phyloP scores from a whole-genome alignment of 2,329 filamentous ascomycete species.

The Colletotrichum tropicale region DNA sequence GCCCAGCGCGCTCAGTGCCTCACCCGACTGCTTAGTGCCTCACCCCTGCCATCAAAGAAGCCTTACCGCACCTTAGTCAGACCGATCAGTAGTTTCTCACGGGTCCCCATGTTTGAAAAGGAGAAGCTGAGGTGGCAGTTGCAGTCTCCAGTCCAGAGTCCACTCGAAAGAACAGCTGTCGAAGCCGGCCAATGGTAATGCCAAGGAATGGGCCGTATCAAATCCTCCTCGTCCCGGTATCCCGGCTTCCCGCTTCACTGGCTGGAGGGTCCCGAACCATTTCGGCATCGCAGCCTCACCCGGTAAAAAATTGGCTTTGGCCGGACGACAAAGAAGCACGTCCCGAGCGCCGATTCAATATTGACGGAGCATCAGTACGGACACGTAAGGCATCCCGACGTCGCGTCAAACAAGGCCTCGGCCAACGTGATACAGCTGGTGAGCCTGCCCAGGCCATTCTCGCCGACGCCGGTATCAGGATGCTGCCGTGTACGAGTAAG shows the following conservation, averaged over 20 bases:
- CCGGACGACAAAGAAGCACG: not conserved
- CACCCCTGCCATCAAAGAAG: not conserved
- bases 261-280: not conserved
- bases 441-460: not conserved
- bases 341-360: not conserved
- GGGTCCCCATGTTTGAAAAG: conserved; percentile 12
- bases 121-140: conserved; percentile 15
- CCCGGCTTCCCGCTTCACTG: conserved; percentile 15
- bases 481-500: conserved; percentile 15
- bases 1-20: not conserved
- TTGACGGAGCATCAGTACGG: not conserved
- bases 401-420: not conserved
- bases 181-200: not conserved
- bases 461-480: conserved; percentile 2
- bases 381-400: not conserved
- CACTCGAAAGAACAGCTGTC: not conserved
- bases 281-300: conserved; percentile 1
- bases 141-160: not conserved
- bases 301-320: not conserved
- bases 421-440: not conserved
- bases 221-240: conserved; percentile 13
- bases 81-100: conserved; percentile 4
- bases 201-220: not conserved
- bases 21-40: conserved; percentile 66
- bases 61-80: not conserved